Evolutionary conservation across 2,329 filamentous ascomycete genomes (phyloP), one percentile per base, ranked within the genome.

Genomic region (Aureobasidium sp.): DNA sequence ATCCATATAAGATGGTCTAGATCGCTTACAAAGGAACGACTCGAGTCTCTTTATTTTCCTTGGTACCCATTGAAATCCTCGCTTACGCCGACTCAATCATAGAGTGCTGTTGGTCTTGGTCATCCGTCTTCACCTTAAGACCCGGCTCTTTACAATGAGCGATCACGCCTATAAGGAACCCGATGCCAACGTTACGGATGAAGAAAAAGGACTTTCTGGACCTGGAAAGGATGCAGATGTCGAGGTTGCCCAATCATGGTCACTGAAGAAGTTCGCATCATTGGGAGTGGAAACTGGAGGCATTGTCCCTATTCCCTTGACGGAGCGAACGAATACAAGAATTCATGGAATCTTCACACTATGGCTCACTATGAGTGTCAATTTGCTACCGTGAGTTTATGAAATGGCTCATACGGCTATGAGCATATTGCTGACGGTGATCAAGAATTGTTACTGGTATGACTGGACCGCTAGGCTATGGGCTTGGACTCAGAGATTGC

Each of bases 401-500:
- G n/a, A 1, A 13, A 29, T 8, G n/a, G 32, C 8, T 17, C 15
- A 26, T 3, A 6, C 8, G 4, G 26, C 2, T 10, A 26, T 1
- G 27, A 9, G 10, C 3, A n/a, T 32, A 10, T 26, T 5, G 15
- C 27, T 61, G 8, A 57, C 26, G 6, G 29, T 20, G 32, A 13
- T 34, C 32, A 72, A 48, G 83, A 2, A 82, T 87, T 63, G 83
- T 84, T 0, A 86, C 86, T 67, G 85, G 85, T 63, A 83, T 87
- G 79, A 77, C 86, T 1, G 84, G 84, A 0, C 84, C 84, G 4
- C 71, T 79, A 44, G 73, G 76, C 13, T 84, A 81, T 62, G 81
- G 81, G 2, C 75, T 87, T 17, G 77, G 78, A 55, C 74, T 88
- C 20, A 77, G 83, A 48, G 81, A 86, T 65, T 78, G 80, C 17